These are phyloP conservation scores for Malus hybrid DNA, from an alignment of 331 rosid genomes.

Conservation along the genomic window DNA sequence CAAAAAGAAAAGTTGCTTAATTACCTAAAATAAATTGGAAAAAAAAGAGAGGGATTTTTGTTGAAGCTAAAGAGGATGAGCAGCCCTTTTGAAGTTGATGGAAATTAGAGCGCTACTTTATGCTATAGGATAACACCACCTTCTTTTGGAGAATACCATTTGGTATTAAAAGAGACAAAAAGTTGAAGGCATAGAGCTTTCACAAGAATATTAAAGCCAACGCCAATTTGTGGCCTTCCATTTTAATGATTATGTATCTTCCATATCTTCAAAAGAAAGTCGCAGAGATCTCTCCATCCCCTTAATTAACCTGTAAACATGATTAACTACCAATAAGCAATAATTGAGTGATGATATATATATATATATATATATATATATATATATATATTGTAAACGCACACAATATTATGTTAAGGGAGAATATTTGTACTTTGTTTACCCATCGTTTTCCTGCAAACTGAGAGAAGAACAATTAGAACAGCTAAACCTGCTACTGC, in stretches of 20 bases:
- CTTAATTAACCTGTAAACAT: constrained; percentile 32
- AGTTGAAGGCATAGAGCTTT: constrained; percentile 23
- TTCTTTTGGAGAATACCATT: constrained; percentile 18
- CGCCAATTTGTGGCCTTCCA: not conserved
- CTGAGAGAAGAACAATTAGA: constrained; percentile 79
- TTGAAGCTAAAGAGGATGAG: constrained; percentile 28
- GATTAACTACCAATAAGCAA: not conserved
- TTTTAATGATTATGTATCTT: constrained; percentile 21
- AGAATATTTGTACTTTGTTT: not conserved
- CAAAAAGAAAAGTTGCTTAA: too few species aligned
- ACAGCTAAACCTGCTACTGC: constrained; percentile 66
- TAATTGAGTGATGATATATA: not conserved
- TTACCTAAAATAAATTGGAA: not conserved
- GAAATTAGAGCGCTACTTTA: constrained; percentile 33
- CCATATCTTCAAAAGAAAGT: not conserved
- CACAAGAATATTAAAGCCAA: not conserved
- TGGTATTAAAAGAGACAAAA: constrained; percentile 26
- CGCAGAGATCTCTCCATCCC: not conserved
- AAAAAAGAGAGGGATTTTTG: constrained; percentile 18
- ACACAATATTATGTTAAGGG: too few species aligned
- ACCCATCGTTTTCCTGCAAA: constrained; percentile 75
- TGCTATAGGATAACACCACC: constrained; percentile 20
- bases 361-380: not conserved
- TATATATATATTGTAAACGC: not conserved
- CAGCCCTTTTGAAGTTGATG: constrained; percentile 40